phyloP scores from a whole-genome alignment of 495 filamentous ascomycete genomes.

The Antarctomyces pellizariae region DNA sequence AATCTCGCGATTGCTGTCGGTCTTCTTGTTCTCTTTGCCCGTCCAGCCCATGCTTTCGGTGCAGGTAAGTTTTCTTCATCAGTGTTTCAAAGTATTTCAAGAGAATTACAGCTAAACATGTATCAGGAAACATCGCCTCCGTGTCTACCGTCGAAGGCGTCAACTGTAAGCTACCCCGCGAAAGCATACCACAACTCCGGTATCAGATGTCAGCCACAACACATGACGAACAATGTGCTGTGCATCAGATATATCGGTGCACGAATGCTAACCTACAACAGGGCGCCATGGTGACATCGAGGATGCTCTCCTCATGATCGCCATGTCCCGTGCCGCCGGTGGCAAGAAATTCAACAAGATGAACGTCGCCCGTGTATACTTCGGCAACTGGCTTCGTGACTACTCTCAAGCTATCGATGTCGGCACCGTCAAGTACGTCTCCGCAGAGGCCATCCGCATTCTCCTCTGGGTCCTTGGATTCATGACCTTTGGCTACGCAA shows the following conservation, averaged over 20 bases:
- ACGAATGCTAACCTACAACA: constrained; percentile 10
- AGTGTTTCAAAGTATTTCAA: neutral
- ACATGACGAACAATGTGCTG: too few relatives aligned
- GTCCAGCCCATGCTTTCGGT: constrained; percentile 56
- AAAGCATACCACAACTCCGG: too few relatives aligned
- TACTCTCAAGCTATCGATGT: constrained; percentile 70
- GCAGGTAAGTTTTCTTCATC: constrained; percentile 69
- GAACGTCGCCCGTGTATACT: constrained; percentile 63
- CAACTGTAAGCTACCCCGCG: constrained; percentile 34
- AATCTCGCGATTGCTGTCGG: constrained; percentile 26
- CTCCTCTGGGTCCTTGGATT: constrained; percentile 80
- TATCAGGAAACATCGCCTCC: constrained; percentile 21
- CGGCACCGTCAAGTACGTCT: constrained; percentile 70
- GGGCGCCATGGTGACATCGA: constrained; percentile 93
- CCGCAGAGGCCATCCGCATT: constrained; percentile 70
- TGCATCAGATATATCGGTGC: too few relatives aligned
- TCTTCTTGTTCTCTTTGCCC: constrained; percentile 32
- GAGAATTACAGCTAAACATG: constrained; percentile 5
- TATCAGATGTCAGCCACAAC: too few relatives aligned
- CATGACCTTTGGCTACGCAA: constrained; percentile 90
- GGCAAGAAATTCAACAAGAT: constrained; percentile 76
- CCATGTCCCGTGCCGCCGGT: constrained; percentile 53
- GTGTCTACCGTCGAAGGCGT: constrained; percentile 57
- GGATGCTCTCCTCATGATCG: constrained; percentile 54
- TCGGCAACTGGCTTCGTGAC: constrained; percentile 83